These are phyloP conservation scores for Aspergillus pseudoglaucus DNA, from an alignment of 2,329 filamentous ascomycete genomes.

Conservation along the genomic window DNA sequence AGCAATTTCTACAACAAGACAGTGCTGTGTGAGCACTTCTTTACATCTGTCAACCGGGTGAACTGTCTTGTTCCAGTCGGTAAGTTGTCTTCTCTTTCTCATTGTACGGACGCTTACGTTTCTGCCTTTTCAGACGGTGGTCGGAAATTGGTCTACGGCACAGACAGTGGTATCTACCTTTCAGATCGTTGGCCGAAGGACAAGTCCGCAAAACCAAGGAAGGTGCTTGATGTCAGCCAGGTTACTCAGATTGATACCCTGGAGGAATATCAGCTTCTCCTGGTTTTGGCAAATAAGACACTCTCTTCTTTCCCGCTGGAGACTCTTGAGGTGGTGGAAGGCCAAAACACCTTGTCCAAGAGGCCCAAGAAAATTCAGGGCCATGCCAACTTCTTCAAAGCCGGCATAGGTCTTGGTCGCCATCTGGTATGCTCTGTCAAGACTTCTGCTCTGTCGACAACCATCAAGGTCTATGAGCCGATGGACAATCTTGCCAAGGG, in stretches of 20 bases:
- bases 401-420: constrained; percentile 86
- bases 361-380: constrained; percentile 93
- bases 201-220: constrained; percentile 62
- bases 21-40: constrained; percentile 76
- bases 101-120: constrained; percentile 10
- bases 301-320: constrained; percentile 83
- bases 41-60: constrained; percentile 79
- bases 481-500: constrained; percentile 90
- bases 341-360: constrained; percentile 65
- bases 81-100: constrained; percentile 40
- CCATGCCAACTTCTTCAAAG: constrained; percentile 98
- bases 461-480: constrained; percentile 98
- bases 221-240: constrained; percentile 75
- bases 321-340: constrained; percentile 76
- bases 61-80: constrained; percentile 91
- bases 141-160: constrained; percentile 88
- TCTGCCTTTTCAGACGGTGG: constrained; percentile 63
- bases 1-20: constrained; percentile 66
- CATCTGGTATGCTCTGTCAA: constrained; percentile 96
- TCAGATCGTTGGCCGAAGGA: constrained; percentile 88
- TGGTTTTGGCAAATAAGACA: constrained; percentile 90
- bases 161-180: constrained; percentile 87
- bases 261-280: constrained; percentile 85
- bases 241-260: constrained; percentile 95
- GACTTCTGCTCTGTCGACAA: constrained; percentile 84